Percentiles rank a stretch among this genome's conserved stretches.
Conservation (phyloP, 257 asterid species). For the Solanum virginianum region DNA sequence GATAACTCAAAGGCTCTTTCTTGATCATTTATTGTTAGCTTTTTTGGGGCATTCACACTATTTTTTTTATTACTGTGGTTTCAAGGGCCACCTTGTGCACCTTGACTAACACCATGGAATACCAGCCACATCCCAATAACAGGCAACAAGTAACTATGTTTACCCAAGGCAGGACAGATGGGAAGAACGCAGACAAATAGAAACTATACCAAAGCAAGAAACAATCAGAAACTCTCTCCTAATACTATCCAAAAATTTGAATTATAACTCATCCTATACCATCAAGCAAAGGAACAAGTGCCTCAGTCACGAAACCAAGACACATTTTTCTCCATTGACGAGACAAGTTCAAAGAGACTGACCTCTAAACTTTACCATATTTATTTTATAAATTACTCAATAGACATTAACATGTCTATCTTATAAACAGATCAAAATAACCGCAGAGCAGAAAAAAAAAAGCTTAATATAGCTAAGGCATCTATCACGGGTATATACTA, state of each 20-base stretch:
- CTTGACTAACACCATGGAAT: not conserved
- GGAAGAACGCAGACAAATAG: not conserved
- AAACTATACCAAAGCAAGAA: not conserved
- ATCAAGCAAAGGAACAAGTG: not conserved
- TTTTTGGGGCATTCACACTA: not conserved
- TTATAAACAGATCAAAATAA: not conserved
- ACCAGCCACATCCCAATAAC: not conserved
- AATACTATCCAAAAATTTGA: not conserved
- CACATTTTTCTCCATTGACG: not conserved
- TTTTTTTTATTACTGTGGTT: not conserved
- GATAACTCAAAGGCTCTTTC: not conserved
- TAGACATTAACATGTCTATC: not conserved
- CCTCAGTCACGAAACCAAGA: not conserved
- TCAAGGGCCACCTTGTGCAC: not conserved
- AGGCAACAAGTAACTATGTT: too few species aligned
- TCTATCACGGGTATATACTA: not conserved
- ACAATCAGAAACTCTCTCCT: not conserved
- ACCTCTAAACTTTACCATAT: not conserved
- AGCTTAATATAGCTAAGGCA: not conserved
- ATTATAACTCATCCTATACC: not conserved
- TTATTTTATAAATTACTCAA: not conserved
- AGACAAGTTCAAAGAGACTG: not conserved
- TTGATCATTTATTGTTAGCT: not conserved
- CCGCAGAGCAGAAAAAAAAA: not conserved
- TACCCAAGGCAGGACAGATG: not conserved